Base-by-base conservation (phyloP, 768 basidiomycete species). In the Lactifluus volemus region DNA sequence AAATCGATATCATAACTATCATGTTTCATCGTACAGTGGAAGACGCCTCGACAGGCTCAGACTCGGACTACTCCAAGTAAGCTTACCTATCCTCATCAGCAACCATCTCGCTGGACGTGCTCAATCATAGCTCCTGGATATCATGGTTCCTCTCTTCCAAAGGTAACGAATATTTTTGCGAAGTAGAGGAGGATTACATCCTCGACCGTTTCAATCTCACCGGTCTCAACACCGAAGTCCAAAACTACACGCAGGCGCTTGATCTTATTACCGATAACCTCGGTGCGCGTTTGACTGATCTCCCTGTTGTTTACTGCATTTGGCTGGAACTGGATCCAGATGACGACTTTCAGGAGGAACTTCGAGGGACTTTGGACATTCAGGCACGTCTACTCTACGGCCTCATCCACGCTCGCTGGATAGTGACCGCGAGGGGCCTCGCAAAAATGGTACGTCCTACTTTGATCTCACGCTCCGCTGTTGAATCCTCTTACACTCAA, bases 111-210 rank as follows among this genome's bases (percentile, higher is more conserved):
- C 61, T 67, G 63, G 53, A 44, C 58, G 21, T 68, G 55, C 30
- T 53, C 3, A 6, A 17, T 55, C 34, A 29, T 48, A 25, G 65
- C 14, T 67, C 95, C 92, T 98, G 94, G 94, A 95, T 96, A 67
- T 92, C 93, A 4, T 98, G 94, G 94, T 97, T 98, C 70, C 78
- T 98, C 5, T 91, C 92, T 21, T 94, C 92, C 19, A 97, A 97
- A 72, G 95, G 97, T 60, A 98, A 99, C 72, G 97, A 99, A 77
- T 99, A 99, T 77, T 98, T 98, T 70, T 97, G 96, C 73, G 95
- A 98, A 78, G 93, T 98, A 63, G 97, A 98, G 71, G 97, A 98
- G 70, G 96, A 98, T 74, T 98, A 98, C 73, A 98, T 99, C 69
- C 81, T 97, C 58, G 96, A 98, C 75, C 84, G 95, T 55, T 98